Evolutionary conservation across 148 eudicot species (phyloP), one percentile per base, ranked within the genome.

Genomic region (Amaranthus palmeri): DNA sequence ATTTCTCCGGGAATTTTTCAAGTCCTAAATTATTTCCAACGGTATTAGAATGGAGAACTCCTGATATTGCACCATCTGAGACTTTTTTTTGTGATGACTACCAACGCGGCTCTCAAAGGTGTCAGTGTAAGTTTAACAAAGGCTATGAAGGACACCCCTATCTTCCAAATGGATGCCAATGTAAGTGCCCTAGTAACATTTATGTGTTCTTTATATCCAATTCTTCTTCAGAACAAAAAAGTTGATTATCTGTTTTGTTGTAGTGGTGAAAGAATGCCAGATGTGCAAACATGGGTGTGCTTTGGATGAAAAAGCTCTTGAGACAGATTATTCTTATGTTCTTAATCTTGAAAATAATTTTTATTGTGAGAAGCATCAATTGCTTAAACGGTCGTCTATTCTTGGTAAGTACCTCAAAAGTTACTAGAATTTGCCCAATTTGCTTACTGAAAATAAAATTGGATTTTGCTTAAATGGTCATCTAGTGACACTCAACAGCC

Each of bases 81-180:
- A 11, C 4, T 25, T 25, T 25, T 25, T 25, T 0, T 25, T 25
- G 36, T 25, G 0, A 25, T 0, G 36, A 25, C 36, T 25, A 25
- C 36, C 36, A 0, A 2, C 6, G 4, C 6, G 0, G 17, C n/a
- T 56, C 25, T 56, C 60, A 56, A 7, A 15, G 25, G 25, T 56
- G 60, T 15, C 25, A 14, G 69, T 13, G 2, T 3, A 0, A 7
- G 2, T 47, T 43, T 46, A 1, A 25, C 36, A 25, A 25, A 25
- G 0, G 14, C 58, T 66, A 74, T 64, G 71, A 66, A 47, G 79
- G 75, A 10, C 68, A 76, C 70, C 83, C 83, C 9, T 75, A 55
- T 72, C 68, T 76, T 53, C 77, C 77, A 1, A 13, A 68, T 68
- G 83, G 83, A 46, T 76, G 80, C 59, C 77, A 72, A 76, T 63